Percentiles rank a stretch among this genome's conserved stretches.
phyloP scores from a whole-genome alignment of 768 basidiomycete species.

The Rhizopogon sp. region DNA sequence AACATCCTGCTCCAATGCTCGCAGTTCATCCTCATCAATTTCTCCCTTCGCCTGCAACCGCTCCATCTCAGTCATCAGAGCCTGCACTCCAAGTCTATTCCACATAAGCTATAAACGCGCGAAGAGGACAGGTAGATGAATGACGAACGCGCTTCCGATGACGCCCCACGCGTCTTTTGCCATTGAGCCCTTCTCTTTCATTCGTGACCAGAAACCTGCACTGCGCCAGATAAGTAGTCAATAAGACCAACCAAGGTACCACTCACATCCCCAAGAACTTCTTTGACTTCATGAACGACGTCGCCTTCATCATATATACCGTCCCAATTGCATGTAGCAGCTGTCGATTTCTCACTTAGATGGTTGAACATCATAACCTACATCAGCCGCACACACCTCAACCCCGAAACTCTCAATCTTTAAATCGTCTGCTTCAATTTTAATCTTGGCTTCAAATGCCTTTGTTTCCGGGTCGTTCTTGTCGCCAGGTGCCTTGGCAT shows the following conservation, averaged over 20 bases:
- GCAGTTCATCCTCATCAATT: slow-evolving; percentile 76
- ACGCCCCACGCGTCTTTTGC: slow-evolving; percentile 98
- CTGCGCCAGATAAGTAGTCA: slow-evolving; percentile 28
- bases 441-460: slow-evolving; percentile 72
- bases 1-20: slow-evolving; percentile 86
- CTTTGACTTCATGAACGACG: slow-evolving; percentile 85
- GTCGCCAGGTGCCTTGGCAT: slow-evolving; percentile 79
- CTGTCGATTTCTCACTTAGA: slow-evolving; percentile 27
- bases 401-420: slow-evolving; percentile 98
- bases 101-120: slow-evolving; percentile 23
- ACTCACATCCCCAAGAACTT: slow-evolving; percentile 88
- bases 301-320: slow-evolving; percentile 91
- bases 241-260: slow-evolving; percentile 3
- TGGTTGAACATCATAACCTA: neutral
- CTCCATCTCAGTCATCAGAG: slow-evolving; percentile 72
- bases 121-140: slow-evolving; percentile 3
- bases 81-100: slow-evolving; percentile 21
- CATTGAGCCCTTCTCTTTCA: slow-evolving; percentile 91
- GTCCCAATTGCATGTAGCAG: slow-evolving; percentile 86
- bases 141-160: slow-evolving; percentile 86
- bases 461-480: slow-evolving; percentile 80
- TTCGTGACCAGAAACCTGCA: slow-evolving; percentile 85
- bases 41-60: slow-evolving; percentile 87
- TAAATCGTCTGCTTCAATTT: slow-evolving; percentile 85
- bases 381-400: slow-evolving; percentile 50